Conservation (phyloP, 192 early-diverging fungal species). For the Polychytrium aggregatum region DNA sequence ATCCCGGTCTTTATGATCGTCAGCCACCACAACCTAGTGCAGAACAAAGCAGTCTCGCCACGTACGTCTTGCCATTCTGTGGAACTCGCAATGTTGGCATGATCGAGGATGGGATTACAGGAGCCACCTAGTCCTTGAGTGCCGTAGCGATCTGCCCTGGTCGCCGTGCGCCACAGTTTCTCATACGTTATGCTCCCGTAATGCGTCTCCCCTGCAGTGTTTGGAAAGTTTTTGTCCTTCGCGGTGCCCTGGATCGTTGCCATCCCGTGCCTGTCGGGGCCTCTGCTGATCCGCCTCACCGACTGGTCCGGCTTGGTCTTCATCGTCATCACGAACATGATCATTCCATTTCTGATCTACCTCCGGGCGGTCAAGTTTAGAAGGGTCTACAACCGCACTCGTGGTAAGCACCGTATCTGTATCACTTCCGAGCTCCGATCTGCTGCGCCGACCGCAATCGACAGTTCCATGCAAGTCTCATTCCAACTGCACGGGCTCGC, state of each 20-base stretch:
- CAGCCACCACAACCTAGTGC: conserved; percentile 29
- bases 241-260: conserved; percentile 34
- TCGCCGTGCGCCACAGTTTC: no score
- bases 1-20: conserved; percentile 42
- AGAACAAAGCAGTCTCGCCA: conserved; percentile 28
- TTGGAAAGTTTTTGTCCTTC: conserved; percentile 19
- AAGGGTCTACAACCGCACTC: conserved; percentile 25
- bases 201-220: conserved; percentile 1
- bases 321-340: conserved; percentile 40
- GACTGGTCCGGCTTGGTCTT: conserved; percentile 40
- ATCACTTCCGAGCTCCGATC: no score
- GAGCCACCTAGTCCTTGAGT: no score
- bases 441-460: no score
- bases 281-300: conserved; percentile 24
- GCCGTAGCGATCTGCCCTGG: no score
- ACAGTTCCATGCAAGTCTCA: no score
- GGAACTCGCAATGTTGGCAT: no score
- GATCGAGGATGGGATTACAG: no score
- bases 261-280: conserved; percentile 31
- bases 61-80: no score
- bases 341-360: conserved; percentile 46
- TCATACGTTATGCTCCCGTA: no score
- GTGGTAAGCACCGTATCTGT: no score
- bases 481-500: no score
- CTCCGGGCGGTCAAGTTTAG: conserved; percentile 36